phyloP scores from a whole-genome alignment of 2,329 filamentous ascomycete genomes.

The Penicillium hesseltinei region DNA sequence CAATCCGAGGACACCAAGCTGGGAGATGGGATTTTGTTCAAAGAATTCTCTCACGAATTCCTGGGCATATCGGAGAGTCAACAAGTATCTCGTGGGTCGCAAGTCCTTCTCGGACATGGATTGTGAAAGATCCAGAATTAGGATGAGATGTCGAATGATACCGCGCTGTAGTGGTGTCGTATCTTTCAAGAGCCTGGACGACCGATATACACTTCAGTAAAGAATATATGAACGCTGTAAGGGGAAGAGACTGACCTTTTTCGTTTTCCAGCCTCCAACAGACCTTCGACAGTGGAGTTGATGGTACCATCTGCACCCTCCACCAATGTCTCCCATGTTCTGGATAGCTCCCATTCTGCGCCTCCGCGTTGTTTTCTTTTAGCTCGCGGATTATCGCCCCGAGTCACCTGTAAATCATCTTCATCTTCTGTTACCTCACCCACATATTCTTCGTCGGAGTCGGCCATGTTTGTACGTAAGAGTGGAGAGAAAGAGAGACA shows the following conservation, averaged over 20 bases:
- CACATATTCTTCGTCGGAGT: slow-evolving; percentile 54
- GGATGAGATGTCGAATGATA: slow-evolving; percentile 92
- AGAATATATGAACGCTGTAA: background rate
- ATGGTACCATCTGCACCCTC: slow-evolving; percentile 79
- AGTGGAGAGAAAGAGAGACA: slow-evolving; percentile 8
- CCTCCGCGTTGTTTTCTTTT: slow-evolving; percentile 41
- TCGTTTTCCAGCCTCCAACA: slow-evolving; percentile 79
- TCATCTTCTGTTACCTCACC: slow-evolving; percentile 51
- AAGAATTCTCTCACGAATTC: slow-evolving; percentile 94
- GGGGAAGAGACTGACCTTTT: slow-evolving; percentile 52
- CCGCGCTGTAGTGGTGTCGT: slow-evolving; percentile 93
- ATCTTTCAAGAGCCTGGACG: slow-evolving; percentile 74
- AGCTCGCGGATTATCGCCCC: slow-evolving; percentile 23
- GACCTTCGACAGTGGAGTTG: slow-evolving; percentile 66
- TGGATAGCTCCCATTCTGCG: slow-evolving; percentile 48
- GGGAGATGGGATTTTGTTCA: slow-evolving; percentile 97
- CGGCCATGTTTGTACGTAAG: slow-evolving; percentile 34
- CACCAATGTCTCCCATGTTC: slow-evolving; percentile 66
- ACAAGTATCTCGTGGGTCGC: slow-evolving; percentile 78
- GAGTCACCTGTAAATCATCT: slow-evolving; percentile 28
- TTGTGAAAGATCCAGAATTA: slow-evolving; percentile 87
- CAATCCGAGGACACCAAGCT: slow-evolving; percentile 90
- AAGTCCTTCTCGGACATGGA: slow-evolving; percentile 96
- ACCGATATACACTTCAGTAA: slow-evolving; percentile 16
- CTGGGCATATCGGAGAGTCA: slow-evolving; percentile 77